phyloP scores from a whole-genome alignment of 148 eudicot genomes.

The Tetragonia tetragonoides region DNA sequence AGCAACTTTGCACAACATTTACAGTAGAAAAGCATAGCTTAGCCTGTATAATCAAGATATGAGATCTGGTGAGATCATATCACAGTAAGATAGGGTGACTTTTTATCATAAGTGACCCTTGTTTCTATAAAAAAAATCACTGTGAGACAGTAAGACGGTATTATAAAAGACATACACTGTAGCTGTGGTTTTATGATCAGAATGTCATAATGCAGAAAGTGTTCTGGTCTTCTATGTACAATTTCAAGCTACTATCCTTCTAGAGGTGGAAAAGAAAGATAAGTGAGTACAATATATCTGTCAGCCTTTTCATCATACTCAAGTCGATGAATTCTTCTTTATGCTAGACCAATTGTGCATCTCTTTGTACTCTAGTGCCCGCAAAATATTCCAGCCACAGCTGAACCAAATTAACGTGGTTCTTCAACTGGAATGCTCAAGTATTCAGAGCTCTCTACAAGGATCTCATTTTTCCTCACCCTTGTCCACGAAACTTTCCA shows the following conservation, averaged over 20 bases:
- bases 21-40: too few species aligned
- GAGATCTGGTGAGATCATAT: too few species aligned
- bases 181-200: too few species aligned
- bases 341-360: neutral
- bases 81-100: too few species aligned
- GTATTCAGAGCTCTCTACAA: constrained; percentile 49
- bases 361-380: neutral
- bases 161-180: too few species aligned
- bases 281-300: neutral
- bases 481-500: constrained; percentile 77
- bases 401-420: constrained; percentile 12
- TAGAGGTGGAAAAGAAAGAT: neutral
- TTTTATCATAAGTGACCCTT: too few species aligned
- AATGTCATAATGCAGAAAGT: too few species aligned
- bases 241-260: neutral
- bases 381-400: neutral
- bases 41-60: too few species aligned
- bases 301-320: neutral
- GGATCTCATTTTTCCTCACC: constrained; percentile 38
- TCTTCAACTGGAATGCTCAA: constrained; percentile 55
- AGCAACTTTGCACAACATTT: too few species aligned
- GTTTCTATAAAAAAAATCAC: too few species aligned
- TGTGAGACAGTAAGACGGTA: too few species aligned
- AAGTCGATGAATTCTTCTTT: neutral
- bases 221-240: neutral